Evolutionary conservation across 2,329 filamentous ascomycete genomes (phyloP), one percentile per base, ranked within the genome.

Genomic region (Emydomyces testavorans): DNA sequence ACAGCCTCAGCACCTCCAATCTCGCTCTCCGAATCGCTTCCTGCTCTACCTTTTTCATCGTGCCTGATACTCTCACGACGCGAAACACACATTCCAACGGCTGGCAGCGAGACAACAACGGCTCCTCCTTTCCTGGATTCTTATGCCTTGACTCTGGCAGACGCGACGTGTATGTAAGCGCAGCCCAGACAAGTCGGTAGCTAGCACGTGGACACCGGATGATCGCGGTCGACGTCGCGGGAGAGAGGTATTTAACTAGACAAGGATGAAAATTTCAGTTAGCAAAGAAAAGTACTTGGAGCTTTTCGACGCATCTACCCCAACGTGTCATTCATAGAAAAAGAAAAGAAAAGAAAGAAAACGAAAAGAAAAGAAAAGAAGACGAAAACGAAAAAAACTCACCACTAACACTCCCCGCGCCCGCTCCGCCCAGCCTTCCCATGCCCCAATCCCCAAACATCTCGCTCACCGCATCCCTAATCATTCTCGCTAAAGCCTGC

Each of bases 221-320:
- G 51, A 98, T 98, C 47, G 90, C 87, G 1, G 90, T 98, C 4
- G 86, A 94, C 0, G 92, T 98, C n/a, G 88, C 84, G 2, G 80
- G 74, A 1, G 88, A 94, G 44, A 93, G 75, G 64, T 98, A 98
- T 71, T 94, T 94, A 46, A 98, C 86, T 90, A 54, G 49, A 35
- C 10, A 32, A n/a, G n/a, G n/a, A n/a, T n/a, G n/a, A 39, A 21
- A 26, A 38, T 46, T 32, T 20, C 11, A 31, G 15, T 6, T 35
- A 8, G 3, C 8, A 36, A 32, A 23, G 11, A 7, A 23, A 6
- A 13, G 11, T 21, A 15, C 16, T 32, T n/a, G n/a, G 18, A 10
- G 32, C n/a, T 18, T 8, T 15, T 8, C 6, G 26, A 28, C 26
- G 26, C 26, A 28, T 28, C 26, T 28, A 28, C n/a, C n/a, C n/a